These are phyloP conservation scores for Lecanoromycetidae sp. DNA, from an alignment of 2,329 filamentous ascomycete species.

Conservation along the genomic window DNA sequence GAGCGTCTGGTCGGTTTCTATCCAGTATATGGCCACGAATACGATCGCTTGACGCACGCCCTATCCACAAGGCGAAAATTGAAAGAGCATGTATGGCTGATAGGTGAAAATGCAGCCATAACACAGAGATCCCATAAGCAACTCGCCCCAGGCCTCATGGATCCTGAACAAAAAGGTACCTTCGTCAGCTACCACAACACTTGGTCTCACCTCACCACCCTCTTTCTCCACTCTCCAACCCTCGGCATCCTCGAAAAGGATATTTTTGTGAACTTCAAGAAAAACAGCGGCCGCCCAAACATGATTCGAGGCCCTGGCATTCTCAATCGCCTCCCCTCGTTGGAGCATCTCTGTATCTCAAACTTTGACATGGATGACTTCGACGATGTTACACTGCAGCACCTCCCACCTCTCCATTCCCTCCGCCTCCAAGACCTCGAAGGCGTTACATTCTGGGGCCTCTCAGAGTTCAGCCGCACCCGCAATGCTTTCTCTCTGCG, in stretches of 20 bases:
- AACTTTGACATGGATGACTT: constrained; percentile 43
- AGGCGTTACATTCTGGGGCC: constrained; percentile 44
- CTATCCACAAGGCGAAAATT: constrained; percentile 42
- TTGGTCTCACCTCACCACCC: constrained; percentile 41
- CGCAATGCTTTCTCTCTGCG: constrained; percentile 34
- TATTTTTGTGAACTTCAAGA: constrained; percentile 38
- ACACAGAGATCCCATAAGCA: constrained; percentile 27
- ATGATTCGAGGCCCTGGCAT: constrained; percentile 12
- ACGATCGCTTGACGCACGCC: constrained; percentile 44
- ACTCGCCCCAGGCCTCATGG: constrained; percentile 33
- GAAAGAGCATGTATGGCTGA: constrained; percentile 45
- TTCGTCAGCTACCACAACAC: constrained; percentile 43
- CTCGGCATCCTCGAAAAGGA: constrained; percentile 40
- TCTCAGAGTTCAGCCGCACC: constrained; percentile 40
- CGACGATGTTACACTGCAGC: constrained; percentile 41
- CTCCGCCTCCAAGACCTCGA: constrained; percentile 44
- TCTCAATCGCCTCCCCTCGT: constrained; percentile 39
- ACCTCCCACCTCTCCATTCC: constrained; percentile 40
- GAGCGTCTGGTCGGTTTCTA: constrained; percentile 43
- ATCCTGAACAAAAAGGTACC: constrained; percentile 37
- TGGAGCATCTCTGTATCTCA: constrained; percentile 44
- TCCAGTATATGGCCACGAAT: constrained; percentile 41
- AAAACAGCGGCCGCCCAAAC: neutral
- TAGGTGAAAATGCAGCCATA: constrained; percentile 34
- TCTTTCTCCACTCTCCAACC: constrained; percentile 39